Conservation (phyloP, 140 eudicot species). For the Stevia rebaudiana region DNA sequence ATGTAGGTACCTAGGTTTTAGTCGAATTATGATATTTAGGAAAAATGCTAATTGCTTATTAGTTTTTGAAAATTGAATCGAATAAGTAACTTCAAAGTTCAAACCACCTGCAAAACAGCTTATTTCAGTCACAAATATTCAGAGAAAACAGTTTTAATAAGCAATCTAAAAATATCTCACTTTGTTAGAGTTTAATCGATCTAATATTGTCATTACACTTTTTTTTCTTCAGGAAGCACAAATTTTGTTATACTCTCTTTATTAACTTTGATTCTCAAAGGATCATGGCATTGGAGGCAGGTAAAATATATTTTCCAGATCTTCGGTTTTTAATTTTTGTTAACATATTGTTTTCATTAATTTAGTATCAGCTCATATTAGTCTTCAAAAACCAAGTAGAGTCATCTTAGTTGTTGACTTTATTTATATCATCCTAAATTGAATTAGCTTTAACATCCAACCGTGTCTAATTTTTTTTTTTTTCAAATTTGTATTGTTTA, state of each 20-base stretch:
- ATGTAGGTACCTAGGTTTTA: neutral
- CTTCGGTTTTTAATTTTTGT: neutral
- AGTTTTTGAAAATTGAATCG: neutral
- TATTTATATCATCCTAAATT: neutral
- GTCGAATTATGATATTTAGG: neutral
- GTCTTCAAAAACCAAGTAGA: neutral
- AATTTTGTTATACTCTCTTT: conserved; percentile 77
- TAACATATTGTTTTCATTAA: neutral
- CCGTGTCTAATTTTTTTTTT: neutral
- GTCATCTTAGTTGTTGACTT: conserved; percentile 8
- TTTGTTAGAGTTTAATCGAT: neutral
- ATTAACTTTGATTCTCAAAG: conserved; percentile 71
- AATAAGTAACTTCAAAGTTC: neutral
- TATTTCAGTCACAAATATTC: neutral
- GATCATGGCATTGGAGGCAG: conserved; percentile 96
- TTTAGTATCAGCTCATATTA: neutral
- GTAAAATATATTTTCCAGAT: conserved; percentile 29
- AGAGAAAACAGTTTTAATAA: neutral
- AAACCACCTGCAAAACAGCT: neutral
- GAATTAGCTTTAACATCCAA: too few relatives aligned
- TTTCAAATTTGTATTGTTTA: neutral
- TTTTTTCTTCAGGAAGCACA: conserved; percentile 69
- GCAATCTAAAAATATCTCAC: neutral
- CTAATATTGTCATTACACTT: neutral
- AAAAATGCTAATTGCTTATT: neutral